Evolutionary conservation across 177 flowering plant genomes (phyloP), one percentile per base, ranked within the genome.

Genomic region (Vitis hybrid): DNA sequence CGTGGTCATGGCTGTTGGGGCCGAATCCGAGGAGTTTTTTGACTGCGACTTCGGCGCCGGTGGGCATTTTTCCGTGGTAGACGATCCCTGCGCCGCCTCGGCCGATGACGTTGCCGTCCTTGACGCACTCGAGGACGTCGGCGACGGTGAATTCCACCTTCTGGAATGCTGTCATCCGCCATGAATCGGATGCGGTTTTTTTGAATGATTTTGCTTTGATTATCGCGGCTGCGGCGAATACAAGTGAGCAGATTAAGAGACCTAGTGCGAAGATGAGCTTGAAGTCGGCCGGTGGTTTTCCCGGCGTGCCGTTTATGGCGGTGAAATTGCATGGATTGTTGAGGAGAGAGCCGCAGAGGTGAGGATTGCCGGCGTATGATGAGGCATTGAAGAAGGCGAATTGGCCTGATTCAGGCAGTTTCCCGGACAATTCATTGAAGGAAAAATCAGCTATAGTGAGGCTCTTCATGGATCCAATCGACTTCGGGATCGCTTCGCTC

Each of bases 51-150:
- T 90, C 93, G 10, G 78, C 87, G 60, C 95, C 95, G 48, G 75
- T 83, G 0, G 95, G 87, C 88, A 87, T 86, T 76, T 83, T 86
- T 0, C 94, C 99, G 15, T 88, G 81, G 82, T 89, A 95, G 2
- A 95, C 99, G 7, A 89, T 80, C 49, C 99, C 99, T 0, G 98
- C 96, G 15, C 97, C 99, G 32, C 99, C 99, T 50, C 88, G 74
- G 2, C 99, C 99, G 1, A 95, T 89, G 73, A 87, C 88, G 67
- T 93, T 93, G 21, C 87, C 81, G 49, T 95, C 99, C 68, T 89
- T 93, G 57, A 95, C 78, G 76, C 94, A 90, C 66, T 89, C 94
- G 1, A 95, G 80, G 56, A 95, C 80, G 69, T 95, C 94, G 2
- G 73, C 46, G 15, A 84, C 81, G 0, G 82, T 70, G 86, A 91